A percentile compares a stretch with the other conserved stretches of the same genome.
phyloP scores from a whole-genome alignment of 371 early-diverging fungal species.

The Lichtheimia corymbifera region DNA sequence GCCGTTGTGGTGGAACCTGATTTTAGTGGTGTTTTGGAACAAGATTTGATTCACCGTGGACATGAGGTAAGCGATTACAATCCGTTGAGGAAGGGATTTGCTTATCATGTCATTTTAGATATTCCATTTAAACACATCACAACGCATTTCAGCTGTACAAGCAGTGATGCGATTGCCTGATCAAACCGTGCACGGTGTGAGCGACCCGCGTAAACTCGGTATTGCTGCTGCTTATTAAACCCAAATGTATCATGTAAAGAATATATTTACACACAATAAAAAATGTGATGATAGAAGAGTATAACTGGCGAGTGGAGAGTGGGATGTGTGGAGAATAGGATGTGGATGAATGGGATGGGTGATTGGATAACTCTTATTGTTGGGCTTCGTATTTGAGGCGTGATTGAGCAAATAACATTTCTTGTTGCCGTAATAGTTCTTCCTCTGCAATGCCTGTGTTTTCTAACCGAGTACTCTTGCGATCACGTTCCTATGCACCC shows the following conservation, averaged over 20 bases:
- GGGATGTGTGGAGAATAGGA: background rate
- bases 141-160: constrained; percentile 33
- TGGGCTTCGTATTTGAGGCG: constrained; percentile 72
- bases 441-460: constrained; percentile 91
- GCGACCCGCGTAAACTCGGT: constrained; percentile 49
- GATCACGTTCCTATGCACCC: constrained; percentile 84
- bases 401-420: constrained; percentile 93
- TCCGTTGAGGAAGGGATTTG: no score
- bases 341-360: background rate
- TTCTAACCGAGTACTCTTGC: constrained; percentile 83
- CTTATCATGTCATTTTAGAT: background rate
- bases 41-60: constrained; percentile 1
- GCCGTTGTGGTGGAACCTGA: constrained; percentile 41
- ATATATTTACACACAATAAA: background rate
- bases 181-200: constrained; percentile 39
- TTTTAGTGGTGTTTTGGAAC: constrained; percentile 13
- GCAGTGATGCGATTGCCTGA: constrained; percentile 30
- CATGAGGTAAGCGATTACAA: constrained; percentile 1
- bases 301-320: background rate
- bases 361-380: constrained; percentile 35
- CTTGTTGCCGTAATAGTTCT: constrained; percentile 88
- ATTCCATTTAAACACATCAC: background rate
- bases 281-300: background rate
- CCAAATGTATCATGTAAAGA: background rate
- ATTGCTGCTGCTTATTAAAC: constrained; percentile 32